A percentile compares a stretch with the other conserved stretches of the same genome.
Evolutionary conservation across 768 basidiomycete genomes (phyloP).

Genomic region (Sarcodon aspratus): DNA sequence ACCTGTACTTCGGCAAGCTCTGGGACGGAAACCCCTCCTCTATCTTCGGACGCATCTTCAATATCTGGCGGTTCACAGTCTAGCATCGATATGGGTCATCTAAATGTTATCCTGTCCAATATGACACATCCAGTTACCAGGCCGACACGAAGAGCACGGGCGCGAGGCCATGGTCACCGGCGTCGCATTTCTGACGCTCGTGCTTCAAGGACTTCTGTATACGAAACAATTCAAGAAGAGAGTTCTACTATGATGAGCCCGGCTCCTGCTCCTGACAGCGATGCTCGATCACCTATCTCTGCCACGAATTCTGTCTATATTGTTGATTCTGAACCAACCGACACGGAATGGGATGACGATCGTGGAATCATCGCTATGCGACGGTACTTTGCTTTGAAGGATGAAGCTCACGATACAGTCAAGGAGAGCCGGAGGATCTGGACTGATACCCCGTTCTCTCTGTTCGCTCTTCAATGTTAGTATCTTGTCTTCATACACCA

Average conservation of each 20-base stretch:
- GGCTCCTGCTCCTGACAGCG: not conserved
- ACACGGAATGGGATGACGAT: conserved; percentile 55
- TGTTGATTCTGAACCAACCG: conserved; percentile 24
- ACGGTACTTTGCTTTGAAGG: conserved; percentile 55
- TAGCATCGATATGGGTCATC: conserved; percentile 59
- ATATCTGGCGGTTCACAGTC: conserved; percentile 66
- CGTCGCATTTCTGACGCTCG: conserved; percentile 57
- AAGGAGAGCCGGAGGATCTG: conserved; percentile 54
- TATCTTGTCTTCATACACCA: conserved; percentile 4
- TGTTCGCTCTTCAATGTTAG: conserved; percentile 67
- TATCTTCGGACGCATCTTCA: conserved; percentile 56
- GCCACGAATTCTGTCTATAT: conserved; percentile 31
- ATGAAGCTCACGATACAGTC: conserved; percentile 58
- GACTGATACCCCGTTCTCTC: conserved; percentile 63
- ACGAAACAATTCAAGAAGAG: conserved; percentile 77
- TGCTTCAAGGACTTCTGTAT: conserved; percentile 55
- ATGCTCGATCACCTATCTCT: conserved; percentile 1
- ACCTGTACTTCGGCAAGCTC: conserved; percentile 54
- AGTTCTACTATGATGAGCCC: conserved; percentile 23
- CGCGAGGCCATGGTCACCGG: conserved; percentile 57
- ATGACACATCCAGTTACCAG: conserved; percentile 32
- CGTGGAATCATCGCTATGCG: conserved; percentile 51
- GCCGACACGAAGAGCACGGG: conserved; percentile 35
- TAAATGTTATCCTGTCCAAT: conserved; percentile 47
- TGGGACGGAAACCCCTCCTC: conserved; percentile 59